Conservation (phyloP, 768 basidiomycete species). For the Lentinula sp. region DNA sequence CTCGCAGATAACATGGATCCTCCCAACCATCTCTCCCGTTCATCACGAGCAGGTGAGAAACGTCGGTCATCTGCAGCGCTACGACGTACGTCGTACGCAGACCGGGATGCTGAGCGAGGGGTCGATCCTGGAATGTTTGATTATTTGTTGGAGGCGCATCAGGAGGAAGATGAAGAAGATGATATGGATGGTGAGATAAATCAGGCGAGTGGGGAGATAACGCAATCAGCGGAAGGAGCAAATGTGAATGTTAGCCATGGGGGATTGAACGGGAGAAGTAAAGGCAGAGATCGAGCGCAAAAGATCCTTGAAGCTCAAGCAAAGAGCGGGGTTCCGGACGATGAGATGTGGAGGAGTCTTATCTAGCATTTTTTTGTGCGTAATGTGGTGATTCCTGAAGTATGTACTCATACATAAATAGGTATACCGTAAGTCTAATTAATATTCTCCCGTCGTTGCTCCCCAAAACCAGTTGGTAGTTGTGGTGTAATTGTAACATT, state of each 20-base stretch:
- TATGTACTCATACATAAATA: background rate
- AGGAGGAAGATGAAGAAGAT: slow-evolving; percentile 20
- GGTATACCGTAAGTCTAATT: background rate
- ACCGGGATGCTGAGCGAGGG: slow-evolving; percentile 3
- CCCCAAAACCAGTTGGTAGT: no score
- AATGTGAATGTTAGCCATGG: background rate
- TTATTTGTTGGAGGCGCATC: background rate
- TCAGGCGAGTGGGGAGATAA: slow-evolving; percentile 11
- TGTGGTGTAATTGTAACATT: no score
- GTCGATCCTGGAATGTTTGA: slow-evolving; percentile 4
- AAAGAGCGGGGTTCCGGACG: slow-evolving; percentile 37
- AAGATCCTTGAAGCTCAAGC: slow-evolving; percentile 36
- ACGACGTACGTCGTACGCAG: slow-evolving; percentile 2
- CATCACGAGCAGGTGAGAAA: background rate
- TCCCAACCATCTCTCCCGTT: no score
- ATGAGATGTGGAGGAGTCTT: slow-evolving; percentile 51
- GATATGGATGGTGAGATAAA: background rate
- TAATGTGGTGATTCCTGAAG: no score
- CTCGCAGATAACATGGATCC: background rate
- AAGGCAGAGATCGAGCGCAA: slow-evolving; percentile 33
- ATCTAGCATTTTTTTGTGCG: background rate
- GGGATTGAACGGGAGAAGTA: slow-evolving; percentile 10
- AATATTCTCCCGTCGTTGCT: background rate
- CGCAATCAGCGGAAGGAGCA: slow-evolving; percentile 4
- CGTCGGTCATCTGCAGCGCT: background rate